Base-by-base conservation (phyloP, 768 basidiomycete species). In the Chalciporus piperatus region DNA sequence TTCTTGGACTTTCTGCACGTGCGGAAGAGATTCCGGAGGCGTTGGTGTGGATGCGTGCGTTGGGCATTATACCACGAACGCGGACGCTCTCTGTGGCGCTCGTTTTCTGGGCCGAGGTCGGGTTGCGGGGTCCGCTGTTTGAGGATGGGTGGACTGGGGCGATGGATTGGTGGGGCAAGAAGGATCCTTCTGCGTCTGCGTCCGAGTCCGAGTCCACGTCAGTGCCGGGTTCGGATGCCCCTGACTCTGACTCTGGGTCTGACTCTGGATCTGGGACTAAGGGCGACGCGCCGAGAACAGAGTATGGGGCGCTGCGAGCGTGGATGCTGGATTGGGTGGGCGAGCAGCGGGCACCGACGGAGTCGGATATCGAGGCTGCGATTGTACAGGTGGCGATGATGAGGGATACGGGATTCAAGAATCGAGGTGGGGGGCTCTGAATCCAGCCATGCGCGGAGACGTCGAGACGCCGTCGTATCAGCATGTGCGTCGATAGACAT, bases 61-160 rank as follows among this genome's bases (percentile, higher is more conserved):
- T 90, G 35, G 66, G 66, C 0, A 69, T 92, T 11, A 35, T 45
- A 39, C 89, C 89, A 1, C 71, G 73, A n/a, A 65, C 61, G 23
- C 67, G 73, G 37, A 85, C 85, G 14, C 66, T 93, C 12, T 77
- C 82, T 2, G 62, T 82, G 0, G 81, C 82, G 19, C 62, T 93
- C 45, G 80, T 83, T 41, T 79, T 87, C 52, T 91, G 89, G 82
- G 76, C 76, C 6, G 89, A 92, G 61, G 81, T 87, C 27, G 80
- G 81, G 55, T 67, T 82, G 48, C 77, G 80, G 40, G 78, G 81
- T 12, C 83, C 85, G 41, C 59, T 85, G 55, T 66, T 88, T 16
- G 82, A 85, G 60, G 61, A 63, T 49, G 74, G 70, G 13, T 68
- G 70, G 64, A 14, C n/a, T 17, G 28, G 47, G 17, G 25, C 20